A percentile compares a stretch with the other conserved stretches of the same genome.
These are phyloP conservation scores for Ambrosia trifida DNA, from an alignment of 129 eudicot genomes.

Conservation along the genomic window DNA sequence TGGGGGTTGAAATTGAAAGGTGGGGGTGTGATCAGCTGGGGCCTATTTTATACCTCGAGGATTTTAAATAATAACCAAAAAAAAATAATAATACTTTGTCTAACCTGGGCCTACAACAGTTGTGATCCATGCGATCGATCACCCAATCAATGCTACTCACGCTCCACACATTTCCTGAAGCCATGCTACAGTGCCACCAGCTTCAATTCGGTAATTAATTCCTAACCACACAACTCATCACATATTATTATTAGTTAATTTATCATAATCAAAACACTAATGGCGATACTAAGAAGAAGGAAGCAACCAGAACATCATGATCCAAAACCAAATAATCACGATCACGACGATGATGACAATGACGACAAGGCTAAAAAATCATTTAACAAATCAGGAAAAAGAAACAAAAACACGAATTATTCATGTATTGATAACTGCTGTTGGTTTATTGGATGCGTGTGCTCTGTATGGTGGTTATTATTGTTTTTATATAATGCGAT, in stretches of 20 bases:
- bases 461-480: conserved; percentile 75
- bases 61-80: too few relatives aligned
- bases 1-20: too few relatives aligned
- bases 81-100: too few relatives aligned
- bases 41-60: too few relatives aligned
- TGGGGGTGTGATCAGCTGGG: too few relatives aligned
- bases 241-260: background rate
- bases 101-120: too few relatives aligned
- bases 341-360: conserved; percentile 3
- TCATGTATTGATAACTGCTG: conserved; percentile 86
- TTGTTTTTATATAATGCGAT: conserved; percentile 73
- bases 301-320: conserved; percentile 32
- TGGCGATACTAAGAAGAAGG: conserved; percentile 53
- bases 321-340: conserved; percentile 26
- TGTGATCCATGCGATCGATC: background rate
- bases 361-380: background rate
- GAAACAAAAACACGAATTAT: conserved; percentile 40
- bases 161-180: conserved; percentile 14
- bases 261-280: background rate
- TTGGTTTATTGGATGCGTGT: conserved; percentile 82
- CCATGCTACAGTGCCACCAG: too few relatives aligned
- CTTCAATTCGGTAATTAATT: too few relatives aligned
- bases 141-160: conserved; percentile 12
- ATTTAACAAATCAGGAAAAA: background rate
- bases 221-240: background rate